A percentile compares a stretch with the other conserved stretches of the same genome.
Evolutionary conservation across 805 yeast species (phyloP).

Genomic region (Maudiozyma barnettii): DNA sequence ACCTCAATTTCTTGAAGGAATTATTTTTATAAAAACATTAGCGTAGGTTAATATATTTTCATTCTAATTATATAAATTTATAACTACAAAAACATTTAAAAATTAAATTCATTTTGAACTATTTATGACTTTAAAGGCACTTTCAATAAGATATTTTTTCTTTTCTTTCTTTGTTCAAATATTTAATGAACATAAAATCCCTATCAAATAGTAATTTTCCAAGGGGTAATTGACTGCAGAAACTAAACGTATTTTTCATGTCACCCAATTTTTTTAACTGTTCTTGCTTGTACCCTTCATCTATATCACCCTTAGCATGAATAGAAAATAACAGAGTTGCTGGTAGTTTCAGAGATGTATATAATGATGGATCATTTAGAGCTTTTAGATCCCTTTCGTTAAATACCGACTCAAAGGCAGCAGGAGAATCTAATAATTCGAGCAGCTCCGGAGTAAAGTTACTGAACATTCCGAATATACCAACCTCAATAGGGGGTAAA

Average conservation of each 20-base stretch:
- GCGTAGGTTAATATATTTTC: background rate
- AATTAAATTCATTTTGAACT: background rate
- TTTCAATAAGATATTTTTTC: background rate
- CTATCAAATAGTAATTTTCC: constrained; percentile 42
- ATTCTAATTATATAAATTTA: background rate
- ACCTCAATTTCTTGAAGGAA: constrained; percentile 15
- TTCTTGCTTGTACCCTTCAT: background rate
- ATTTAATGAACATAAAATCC: constrained; percentile 37
- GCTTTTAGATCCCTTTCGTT: background rate
- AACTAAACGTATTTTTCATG: background rate
- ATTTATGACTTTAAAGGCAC: background rate
- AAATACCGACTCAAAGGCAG: background rate
- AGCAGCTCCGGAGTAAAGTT: background rate
- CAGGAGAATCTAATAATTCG: background rate
- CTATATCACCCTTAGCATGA: background rate
- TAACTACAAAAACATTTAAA: background rate
- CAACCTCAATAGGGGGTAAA: background rate
- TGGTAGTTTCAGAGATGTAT: background rate
- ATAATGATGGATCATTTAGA: background rate
- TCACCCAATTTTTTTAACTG: background rate
- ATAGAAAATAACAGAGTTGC: background rate
- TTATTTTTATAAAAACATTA: constrained; percentile 8
- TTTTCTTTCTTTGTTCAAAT: constrained; percentile 1
- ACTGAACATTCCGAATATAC: background rate
- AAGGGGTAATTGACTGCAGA: constrained; percentile 43